Base-by-base conservation (phyloP, 768 basidiomycete genomes). In the Boletus coccyginus region DNA sequence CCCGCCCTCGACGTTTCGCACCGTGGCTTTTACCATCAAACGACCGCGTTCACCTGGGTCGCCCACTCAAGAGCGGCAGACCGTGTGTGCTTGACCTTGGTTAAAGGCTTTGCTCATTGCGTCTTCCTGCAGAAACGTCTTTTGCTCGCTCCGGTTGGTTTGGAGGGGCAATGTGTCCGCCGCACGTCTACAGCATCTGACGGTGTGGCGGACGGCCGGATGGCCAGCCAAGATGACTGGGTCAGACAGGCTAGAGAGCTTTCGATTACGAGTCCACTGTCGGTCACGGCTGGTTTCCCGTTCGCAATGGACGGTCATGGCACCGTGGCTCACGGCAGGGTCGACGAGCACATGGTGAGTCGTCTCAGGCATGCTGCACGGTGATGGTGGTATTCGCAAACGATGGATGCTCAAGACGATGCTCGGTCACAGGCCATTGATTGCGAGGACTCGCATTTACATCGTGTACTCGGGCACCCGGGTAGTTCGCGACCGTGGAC, bases 171-270 rank as follows among this genome's bases (percentile, higher is more conserved):
- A 47, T 56, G 44, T 63, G 57, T 31, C 57, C 79, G 52, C 63
- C 73, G 43, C 66, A 58, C 64, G 75, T 72, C 61, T 43, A 60
- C 59, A 50, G 52, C 50, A 38, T n/a, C 57, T 10, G 62, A 61
- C 46, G 61, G 60, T 49, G 57, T 50, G 49, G 38, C 53, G 53
- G 57, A 39, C 24, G 42, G 65, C 16, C 61, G 78, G 62, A 69
- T 77, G 29, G 73, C 77, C 41, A 69, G 73, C 17, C 78, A 82
- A 10, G 89, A 90, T 55, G 88, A 91, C 64, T 92, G 88, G 90
- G 88, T 91, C 12, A 75, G 77, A 55, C 87, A 85, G 65, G 81
- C 90, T 5, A 78, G 81, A 52, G 85, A 80, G 46, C 77, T 91
- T 57, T 78, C 80, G n/a, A 86, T 91, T 39, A 14, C 62, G 44